Evolutionary conservation across 495 filamentous ascomycete species (phyloP), one percentile per base, ranked within the genome.

Genomic region (Tuber borchii): DNA sequence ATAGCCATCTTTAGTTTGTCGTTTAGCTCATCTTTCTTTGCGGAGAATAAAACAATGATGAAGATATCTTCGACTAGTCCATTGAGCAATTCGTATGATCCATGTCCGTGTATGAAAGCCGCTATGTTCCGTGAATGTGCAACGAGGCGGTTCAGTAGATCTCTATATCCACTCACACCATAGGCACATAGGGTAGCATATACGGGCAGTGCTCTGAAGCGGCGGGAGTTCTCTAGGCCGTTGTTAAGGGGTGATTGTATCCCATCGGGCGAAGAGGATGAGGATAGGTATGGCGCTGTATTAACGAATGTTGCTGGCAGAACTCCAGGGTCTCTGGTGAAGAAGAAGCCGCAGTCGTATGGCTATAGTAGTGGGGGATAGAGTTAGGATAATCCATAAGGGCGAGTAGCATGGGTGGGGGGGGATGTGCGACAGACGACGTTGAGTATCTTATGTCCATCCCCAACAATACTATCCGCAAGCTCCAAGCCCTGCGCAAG

Each of bases 371-470:
- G 16, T 19, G 14, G 20, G 43, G 37, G 12, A 12, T 20, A 42
- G 31, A 4, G 65, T 73, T 46, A 40, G 42, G 71, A 69, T 31
- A 37, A 16, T 71, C 71, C 74, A n/a, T 22, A 78, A 44, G 45
- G 39, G 44, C 43, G 26, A n/a, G 22, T 22, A 51, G 46, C n/a
- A 56, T 16, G 2, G 10, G 56, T 26, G 4, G 16, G 31, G 73
- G 73, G 4, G 51, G 39, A 14, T 48, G 16, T 72, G n/a, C 22
- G 43, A 78, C 80, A 69, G 42, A 82, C 80, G 20, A 97, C 93
- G 78, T 97, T 97, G n/a, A 98, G 87, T 9, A 97, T 84, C 81
- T 97, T 97, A 83, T 98, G 95, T 2, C 87, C 92, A 79, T 98
- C 95, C 0, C 91, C 91, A 0, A 91, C 88, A 46, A 98, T 92